Percentiles rank a stretch among this genome's conserved stretches.
Evolutionary conservation across 495 filamentous ascomycete genomes (phyloP).

Genomic region (Stereocaulon alpinum): DNA sequence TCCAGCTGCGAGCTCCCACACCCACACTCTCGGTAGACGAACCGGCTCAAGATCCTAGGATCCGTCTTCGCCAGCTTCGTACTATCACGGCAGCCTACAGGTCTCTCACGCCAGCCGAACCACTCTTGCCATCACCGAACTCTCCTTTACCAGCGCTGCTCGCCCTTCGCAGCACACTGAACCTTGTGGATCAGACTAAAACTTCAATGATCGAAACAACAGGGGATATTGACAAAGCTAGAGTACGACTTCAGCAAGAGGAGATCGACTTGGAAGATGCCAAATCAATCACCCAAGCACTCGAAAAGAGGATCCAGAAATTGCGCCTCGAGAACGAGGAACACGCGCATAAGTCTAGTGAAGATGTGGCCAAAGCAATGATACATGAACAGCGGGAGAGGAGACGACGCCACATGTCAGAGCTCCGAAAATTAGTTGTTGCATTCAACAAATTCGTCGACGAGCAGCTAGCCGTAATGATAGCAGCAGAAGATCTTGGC

Average conservation of each 20-base stretch:
- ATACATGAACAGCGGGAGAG: conserved; percentile 47
- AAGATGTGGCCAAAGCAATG: conserved; percentile 50
- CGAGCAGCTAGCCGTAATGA: conserved; percentile 61
- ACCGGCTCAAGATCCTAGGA: conserved; percentile 32
- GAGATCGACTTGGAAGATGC: conserved; percentile 52
- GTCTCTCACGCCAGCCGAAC: conserved; percentile 46
- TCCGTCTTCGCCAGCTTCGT: conserved; percentile 43
- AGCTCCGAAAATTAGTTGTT: conserved; percentile 46
- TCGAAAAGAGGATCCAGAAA: conserved; percentile 48
- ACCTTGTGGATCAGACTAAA: conserved; percentile 52
- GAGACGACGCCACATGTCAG: conserved; percentile 42
- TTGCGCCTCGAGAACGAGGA: conserved; percentile 43
- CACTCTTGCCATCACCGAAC: conserved; percentile 51
- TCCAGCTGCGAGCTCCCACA: conserved; percentile 36
- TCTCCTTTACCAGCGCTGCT: conserved; percentile 63
- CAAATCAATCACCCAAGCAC: conserved; percentile 37
- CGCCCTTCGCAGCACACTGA: conserved; percentile 53
- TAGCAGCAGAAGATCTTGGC: conserved; percentile 78
- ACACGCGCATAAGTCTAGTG: conserved; percentile 44
- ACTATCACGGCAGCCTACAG: conserved; percentile 55
- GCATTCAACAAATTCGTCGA: conserved; percentile 65
- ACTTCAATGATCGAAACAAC: conserved; percentile 45
- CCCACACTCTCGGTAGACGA: conserved; percentile 22
- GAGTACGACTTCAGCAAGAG: conserved; percentile 47
- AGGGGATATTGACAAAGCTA: conserved; percentile 41